Base-by-base conservation (phyloP, 306 rosid species). In the Prunus mongolica region DNA sequence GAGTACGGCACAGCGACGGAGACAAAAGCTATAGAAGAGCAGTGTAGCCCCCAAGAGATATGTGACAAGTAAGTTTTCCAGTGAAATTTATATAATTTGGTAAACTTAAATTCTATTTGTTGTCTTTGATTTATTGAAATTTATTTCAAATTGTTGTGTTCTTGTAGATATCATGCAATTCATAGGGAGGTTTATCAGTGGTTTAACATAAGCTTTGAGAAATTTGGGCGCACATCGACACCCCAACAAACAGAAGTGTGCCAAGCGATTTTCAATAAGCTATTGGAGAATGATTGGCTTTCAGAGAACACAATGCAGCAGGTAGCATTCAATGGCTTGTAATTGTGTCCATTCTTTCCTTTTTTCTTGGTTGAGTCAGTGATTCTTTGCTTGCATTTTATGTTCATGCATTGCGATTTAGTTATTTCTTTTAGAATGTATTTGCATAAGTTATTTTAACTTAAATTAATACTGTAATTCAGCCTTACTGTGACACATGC, bases 1-100 rank as follows among this genome's bases (percentile, higher is more conserved):
- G 98, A 95, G 82, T 95, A 95, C 13, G 98, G 98, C 1, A 92
- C 98, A 0, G 96, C 97, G 3, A 95, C 98, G 0, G 98, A 95
- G 84, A 94, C 98, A 12, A 94, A 94, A 70, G 97, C 98, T 64
- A 8, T 94, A 87, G 98, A 94, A 78, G 98, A 95, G 88, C 89
- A 90, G 1, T 87, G 95, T 76, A 89, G 96, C 66, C 93, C 98
- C 18, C 82, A 89, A 65, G 88, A 95, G 80, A 95, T 92, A 67
- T 95, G 98, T 73, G 96, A 95, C 83, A 92, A 90, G 98, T 95
- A 82, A 60, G n/a, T 19, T 19, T 28, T 57, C 2, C 18, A 15
- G 8, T 74, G 68, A 45, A 46, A 18, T 62, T 74, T 30, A 19
- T 49, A 13, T 50, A 22, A 56, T 61, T 73, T 19, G 13, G 15